Evolutionary conservation across 306 rosid species (phyloP), one percentile per base, ranked within the genome.

Genomic region (Cyclanthera cordifolia): DNA sequence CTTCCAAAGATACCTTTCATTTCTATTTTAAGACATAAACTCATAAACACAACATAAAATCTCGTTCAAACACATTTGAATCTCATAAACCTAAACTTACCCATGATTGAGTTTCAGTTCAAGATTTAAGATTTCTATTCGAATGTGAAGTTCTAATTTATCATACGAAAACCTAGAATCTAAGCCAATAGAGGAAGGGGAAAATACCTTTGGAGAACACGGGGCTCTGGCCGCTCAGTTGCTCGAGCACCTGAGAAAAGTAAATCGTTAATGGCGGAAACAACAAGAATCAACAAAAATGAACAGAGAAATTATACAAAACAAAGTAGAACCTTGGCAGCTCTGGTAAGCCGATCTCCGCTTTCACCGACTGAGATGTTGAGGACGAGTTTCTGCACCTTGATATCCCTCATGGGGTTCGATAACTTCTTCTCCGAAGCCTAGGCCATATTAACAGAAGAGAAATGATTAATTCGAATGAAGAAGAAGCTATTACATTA

Each of bases 181-280:
- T 4, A 37, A 39, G 30, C 19, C 30, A 37, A 39, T 1, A 9
- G 60, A 23, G 32, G 1, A 0, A 25, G 2, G 1, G 0, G 8
- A 6, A 20, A 1, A 6, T 63, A 82, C 78, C 73, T 19, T 78
- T 86, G 7, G 96, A 89, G 69, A 89, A 89, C 52, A 89, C 96
- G 2, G 96, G 90, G 23, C 77, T 48, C 79, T 89, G 96, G 6
- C 93, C 88, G 53, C 93, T 89, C 11, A 89, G 88, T 74, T 86
- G 96, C 73, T 89, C 96, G 64, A 88, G 70, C 71, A 88, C 95
- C 89, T 88, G 8, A 53, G 24, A 70, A 63, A 37, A 67, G 25
- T 2, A 30, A 43, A n/a, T 12, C 11, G 17, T 23, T 45, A 48
- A 14, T 6, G 46, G 46, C 13, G 9, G 23, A 73, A 41, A 21